These are phyloP conservation scores for Albizia julibrissin DNA, from an alignment of 306 rosid genomes.

Conservation along the genomic window DNA sequence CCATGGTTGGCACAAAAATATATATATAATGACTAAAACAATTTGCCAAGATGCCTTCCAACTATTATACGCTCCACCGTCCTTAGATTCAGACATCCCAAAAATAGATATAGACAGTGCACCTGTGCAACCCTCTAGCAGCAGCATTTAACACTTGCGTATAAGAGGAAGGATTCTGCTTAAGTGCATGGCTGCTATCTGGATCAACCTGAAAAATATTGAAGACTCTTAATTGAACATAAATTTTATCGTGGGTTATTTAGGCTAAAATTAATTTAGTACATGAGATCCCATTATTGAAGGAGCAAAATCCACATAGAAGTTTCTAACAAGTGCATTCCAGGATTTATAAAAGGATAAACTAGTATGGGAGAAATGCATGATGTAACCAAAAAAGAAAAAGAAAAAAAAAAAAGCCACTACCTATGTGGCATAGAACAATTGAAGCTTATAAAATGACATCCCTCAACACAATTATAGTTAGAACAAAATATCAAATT, in stretches of 20 bases:
- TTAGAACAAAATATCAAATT: background rate
- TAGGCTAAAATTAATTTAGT: background rate
- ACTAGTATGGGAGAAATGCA: background rate
- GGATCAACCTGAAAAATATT: constrained; percentile 73
- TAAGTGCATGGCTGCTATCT: constrained; percentile 56
- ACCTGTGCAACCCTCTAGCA: constrained; percentile 93
- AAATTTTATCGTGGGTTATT: background rate
- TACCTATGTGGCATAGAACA: background rate
- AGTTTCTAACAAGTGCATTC: constrained; percentile 24
- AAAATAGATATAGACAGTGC: constrained; percentile 21
- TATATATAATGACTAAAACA: background rate
- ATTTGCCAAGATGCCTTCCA: constrained; percentile 13
- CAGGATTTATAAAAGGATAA: constrained; percentile 1
- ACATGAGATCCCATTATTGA: constrained; percentile 31
- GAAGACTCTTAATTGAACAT: constrained; percentile 1
- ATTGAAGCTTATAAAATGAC: constrained; percentile 1
- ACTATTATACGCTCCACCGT: constrained; percentile 19
- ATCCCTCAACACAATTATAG: background rate
- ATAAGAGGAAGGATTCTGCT: constrained; percentile 79
- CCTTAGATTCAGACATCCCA: constrained; percentile 20
- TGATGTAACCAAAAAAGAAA: background rate
- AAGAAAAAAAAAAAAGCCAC: background rate
- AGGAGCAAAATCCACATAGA: constrained; percentile 15
- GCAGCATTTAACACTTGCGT: constrained; percentile 67
- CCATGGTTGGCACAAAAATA: background rate